Percentiles rank a stretch among this genome's conserved stretches.
These are phyloP conservation scores for Peniophora sp. DNA, from an alignment of 1,284 basidiomycete species.

Conservation along the genomic window DNA sequence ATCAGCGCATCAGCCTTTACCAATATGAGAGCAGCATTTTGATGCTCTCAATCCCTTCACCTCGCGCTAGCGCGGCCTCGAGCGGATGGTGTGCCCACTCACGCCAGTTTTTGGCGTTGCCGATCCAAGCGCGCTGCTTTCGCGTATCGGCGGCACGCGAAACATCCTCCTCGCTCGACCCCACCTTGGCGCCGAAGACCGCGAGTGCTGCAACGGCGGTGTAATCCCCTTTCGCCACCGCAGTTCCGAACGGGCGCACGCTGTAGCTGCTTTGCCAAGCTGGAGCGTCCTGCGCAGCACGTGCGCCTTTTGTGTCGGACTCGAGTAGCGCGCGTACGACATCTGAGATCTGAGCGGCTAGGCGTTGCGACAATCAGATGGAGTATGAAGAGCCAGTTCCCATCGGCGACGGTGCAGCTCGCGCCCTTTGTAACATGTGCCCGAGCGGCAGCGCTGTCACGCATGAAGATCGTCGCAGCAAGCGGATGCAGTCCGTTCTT, in stretches of 20 bases:
- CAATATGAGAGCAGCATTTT: too few species aligned
- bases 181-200: constrained; percentile 32
- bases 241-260: constrained; percentile 29
- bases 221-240: constrained; percentile 26
- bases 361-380: constrained; percentile 25
- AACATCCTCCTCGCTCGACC: constrained; percentile 23
- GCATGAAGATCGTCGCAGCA: constrained; percentile 35
- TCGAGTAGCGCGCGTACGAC: constrained; percentile 37
- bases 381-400: constrained; percentile 37
- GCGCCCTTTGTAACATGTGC: constrained; percentile 39
- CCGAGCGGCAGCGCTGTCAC: constrained; percentile 37
- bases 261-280: constrained; percentile 14
- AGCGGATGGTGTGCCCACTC: too few species aligned
- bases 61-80: too few species aligned
- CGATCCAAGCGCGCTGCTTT: background rate
- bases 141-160: constrained; percentile 16
- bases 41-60: too few species aligned
- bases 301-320: constrained; percentile 38
- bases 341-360: constrained; percentile 19
- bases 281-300: constrained; percentile 37
- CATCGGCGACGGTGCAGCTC: constrained; percentile 39
- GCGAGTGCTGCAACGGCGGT: constrained; percentile 31
- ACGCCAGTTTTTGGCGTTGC: too few species aligned
- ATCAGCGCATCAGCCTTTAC: too few species aligned
- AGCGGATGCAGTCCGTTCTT: constrained; percentile 33